Conservation (phyloP, 805 yeast genomes). For the Saturnispora silvae region DNA sequence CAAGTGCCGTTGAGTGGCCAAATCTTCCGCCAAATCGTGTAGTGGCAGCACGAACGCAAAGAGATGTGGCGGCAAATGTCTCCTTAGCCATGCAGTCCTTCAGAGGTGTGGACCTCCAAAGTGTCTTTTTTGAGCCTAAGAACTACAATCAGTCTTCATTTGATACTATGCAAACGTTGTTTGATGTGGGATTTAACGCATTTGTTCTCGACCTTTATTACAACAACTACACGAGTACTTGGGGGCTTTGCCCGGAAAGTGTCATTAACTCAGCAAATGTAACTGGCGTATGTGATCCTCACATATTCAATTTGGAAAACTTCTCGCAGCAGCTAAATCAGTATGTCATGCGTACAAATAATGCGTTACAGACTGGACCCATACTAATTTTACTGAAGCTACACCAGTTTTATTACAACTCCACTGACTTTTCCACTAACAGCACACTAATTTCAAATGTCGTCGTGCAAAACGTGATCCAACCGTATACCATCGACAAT, state of each 20-base stretch:
- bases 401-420: slow-evolving; percentile 13
- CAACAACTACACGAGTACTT: slow-evolving; percentile 34
- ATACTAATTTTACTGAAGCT: slow-evolving; percentile 32
- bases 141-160: slow-evolving; percentile 28
- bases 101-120: slow-evolving; percentile 30
- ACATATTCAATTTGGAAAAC: slow-evolving; percentile 16
- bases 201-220: slow-evolving; percentile 47
- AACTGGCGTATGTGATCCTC: slow-evolving; percentile 11
- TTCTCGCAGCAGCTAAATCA: slow-evolving; percentile 23
- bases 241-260: slow-evolving; percentile 46
- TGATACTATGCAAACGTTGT: slow-evolving; percentile 20
- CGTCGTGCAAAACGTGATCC: slow-evolving; percentile 1
- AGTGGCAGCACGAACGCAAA: slow-evolving; percentile 33
- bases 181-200: slow-evolving; percentile 36
- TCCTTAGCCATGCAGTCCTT: slow-evolving; percentile 31
- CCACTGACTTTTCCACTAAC: slow-evolving; percentile 7
- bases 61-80: slow-evolving; percentile 34
- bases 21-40: slow-evolving; percentile 21
- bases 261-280: background rate
- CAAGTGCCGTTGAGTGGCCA: slow-evolving; percentile 23
- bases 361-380: slow-evolving; percentile 35
- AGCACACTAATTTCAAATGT: slow-evolving; percentile 9
- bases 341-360: slow-evolving; percentile 33
- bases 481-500: slow-evolving; percentile 6
- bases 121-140: slow-evolving; percentile 22